Base-by-base conservation (phyloP, 1,284 basidiomycete genomes). In the Microbotryum scabiosae region DNA sequence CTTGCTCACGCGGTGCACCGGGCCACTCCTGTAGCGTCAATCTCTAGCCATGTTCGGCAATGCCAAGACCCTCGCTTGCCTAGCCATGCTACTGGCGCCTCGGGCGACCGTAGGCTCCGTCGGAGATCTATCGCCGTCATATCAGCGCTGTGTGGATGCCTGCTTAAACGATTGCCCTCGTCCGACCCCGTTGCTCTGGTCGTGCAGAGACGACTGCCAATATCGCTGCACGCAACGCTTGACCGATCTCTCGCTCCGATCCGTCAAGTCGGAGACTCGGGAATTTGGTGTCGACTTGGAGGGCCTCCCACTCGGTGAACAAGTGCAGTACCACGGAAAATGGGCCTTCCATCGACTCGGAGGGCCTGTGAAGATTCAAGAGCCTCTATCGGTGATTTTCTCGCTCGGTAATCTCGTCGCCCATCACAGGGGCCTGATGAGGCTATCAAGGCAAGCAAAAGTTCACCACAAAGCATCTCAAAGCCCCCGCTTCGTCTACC, bases 381-480 rank as follows among this genome's bases (percentile, higher is more conserved):
- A 99, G 75, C 93, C 94, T 5, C 84, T 92, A 16, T 90, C 89
- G 14, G 92, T 97, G 57, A 74, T 85, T 36, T 97, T 97, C 78
- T 93, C 89, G 8, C 69, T 97, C 25, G 74, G 85, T 61, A 98
- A 99, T 75, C 78, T 96, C 32, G 82, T 79, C 76, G 82, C 81
- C 26, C 90, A 97, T 76, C 47, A 32, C 14, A 18, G 8, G 12
- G 66, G 66, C 23, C 55, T 48, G 43, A 0, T 0, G 3, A 4
- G 28, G 4, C 46, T 67, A 3, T 43, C 36, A 12, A 41, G 16
- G 36, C 36, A 41, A 4, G 50, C 25, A 43, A 56, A 9, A 45
- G 12, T 28, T 36, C 51, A 20, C 23, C 54, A 21, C 61, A 16
- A 41, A 10, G 14, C 9, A 41, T 41, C 53, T 28, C 61, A 59